Conservation (phyloP, 2,329 filamentous ascomycete species). For the Rutstroemia sydowiana region DNA sequence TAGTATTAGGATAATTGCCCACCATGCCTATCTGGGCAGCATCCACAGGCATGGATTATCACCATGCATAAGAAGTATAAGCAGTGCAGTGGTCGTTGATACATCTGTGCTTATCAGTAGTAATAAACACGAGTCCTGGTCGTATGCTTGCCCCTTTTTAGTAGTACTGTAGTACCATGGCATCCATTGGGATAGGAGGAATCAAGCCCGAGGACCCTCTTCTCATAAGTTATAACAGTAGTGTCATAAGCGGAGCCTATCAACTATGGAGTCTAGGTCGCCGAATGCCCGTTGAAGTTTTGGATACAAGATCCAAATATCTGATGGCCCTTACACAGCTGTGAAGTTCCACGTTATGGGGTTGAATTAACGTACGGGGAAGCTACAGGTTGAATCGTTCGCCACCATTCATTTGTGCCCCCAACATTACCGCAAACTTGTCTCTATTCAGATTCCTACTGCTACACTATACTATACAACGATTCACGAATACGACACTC, state of each 20-base stretch:
- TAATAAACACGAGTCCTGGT: background rate
- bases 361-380: background rate
- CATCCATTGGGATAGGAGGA: background rate
- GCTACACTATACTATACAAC: background rate
- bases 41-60: background rate
- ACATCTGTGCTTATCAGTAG: background rate
- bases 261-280: constrained; percentile 1
- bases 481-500: background rate
- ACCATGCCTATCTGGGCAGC: background rate
- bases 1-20: too few relatives aligned
- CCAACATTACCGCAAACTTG: background rate
- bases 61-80: background rate
- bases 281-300: background rate
- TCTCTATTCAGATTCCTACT: background rate
- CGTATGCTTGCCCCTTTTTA: background rate
- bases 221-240: background rate
- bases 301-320: background rate
- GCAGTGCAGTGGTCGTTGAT: background rate
- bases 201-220: background rate
- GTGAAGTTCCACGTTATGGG: constrained; percentile 3
- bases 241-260: background rate
- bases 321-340: background rate
- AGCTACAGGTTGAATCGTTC: background rate
- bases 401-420: background rate
- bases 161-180: background rate